A percentile compares a stretch with the other conserved stretches of the same genome.
These are phyloP conservation scores for Euphorbia peplus DNA, from an alignment of 345 rosid species.

Conservation along the genomic window DNA sequence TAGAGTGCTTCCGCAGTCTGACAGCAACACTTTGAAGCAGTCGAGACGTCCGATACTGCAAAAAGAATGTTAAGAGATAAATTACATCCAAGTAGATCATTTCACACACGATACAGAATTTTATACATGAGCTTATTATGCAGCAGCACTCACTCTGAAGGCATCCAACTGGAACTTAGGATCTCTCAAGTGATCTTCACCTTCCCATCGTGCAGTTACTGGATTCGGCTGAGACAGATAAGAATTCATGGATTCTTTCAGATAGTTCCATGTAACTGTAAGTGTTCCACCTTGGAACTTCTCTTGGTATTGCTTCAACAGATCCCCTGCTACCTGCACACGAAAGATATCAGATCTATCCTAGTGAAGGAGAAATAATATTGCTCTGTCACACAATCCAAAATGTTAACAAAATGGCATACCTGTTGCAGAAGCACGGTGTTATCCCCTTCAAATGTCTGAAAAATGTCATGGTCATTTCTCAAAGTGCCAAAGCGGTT, in stretches of 20 bases:
- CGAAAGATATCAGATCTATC: slow-evolving; percentile 13
- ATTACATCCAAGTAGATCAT: not conserved
- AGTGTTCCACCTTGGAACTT: slow-evolving; percentile 93
- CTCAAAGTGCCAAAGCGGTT: slow-evolving; percentile 96
- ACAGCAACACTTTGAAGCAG: slow-evolving; percentile 83
- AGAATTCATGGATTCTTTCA: slow-evolving; percentile 86
- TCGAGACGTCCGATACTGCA: slow-evolving; percentile 94
- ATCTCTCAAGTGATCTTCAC: slow-evolving; percentile 83
- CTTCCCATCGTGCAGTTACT: slow-evolving; percentile 91
- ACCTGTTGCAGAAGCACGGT: slow-evolving; percentile 98
- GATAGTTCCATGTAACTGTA: slow-evolving; percentile 90
- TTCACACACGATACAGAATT: not conserved
- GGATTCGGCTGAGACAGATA: slow-evolving; percentile 97
- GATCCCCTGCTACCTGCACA: slow-evolving; percentile 85
- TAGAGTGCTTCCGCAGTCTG: slow-evolving; percentile 73
- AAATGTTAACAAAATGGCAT: not conserved
- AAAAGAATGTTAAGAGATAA: slow-evolving; percentile 8
- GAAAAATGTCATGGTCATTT: slow-evolving; percentile 95
- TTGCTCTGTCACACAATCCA: not conserved
- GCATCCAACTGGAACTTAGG: slow-evolving; percentile 96
- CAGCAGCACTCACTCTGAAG: slow-evolving; percentile 70
- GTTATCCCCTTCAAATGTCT: slow-evolving; percentile 99
- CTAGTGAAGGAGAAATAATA: slow-evolving; percentile 1
- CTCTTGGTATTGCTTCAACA: slow-evolving; percentile 83
- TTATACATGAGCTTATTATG: slow-evolving; percentile 8